Percentiles rank a stretch among this genome's conserved stretches.
phyloP scores from a whole-genome alignment of 257 asterid genomes.

The Gentiana dahurica region DNA sequence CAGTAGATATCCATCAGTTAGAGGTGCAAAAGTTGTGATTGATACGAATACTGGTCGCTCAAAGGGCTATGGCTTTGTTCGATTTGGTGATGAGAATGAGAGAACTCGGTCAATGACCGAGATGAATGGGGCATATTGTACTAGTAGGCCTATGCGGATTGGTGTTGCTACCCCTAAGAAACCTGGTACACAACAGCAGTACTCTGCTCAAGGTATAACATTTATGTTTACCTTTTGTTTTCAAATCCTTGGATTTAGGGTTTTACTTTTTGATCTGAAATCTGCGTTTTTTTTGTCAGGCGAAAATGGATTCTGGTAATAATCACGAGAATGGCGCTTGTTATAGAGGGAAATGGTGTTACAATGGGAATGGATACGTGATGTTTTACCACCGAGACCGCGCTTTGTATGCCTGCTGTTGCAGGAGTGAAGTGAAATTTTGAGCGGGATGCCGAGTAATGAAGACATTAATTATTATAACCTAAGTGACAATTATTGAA shows the following conservation, averaged over 20 bases:
- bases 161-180: slow-evolving; percentile 95
- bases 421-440: slow-evolving; percentile 41
- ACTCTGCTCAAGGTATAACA: slow-evolving; percentile 73
- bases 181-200: slow-evolving; percentile 58
- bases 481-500: too few relatives aligned
- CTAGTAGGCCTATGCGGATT: slow-evolving; percentile 89
- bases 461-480: slow-evolving; percentile 4
- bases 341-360: slow-evolving; percentile 55
- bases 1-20: slow-evolving; percentile 69
- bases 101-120: slow-evolving; percentile 79
- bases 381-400: slow-evolving; percentile 24
- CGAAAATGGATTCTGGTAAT: slow-evolving; percentile 44
- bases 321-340: slow-evolving; percentile 52
- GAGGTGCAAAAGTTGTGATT: slow-evolving; percentile 87
- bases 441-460: slow-evolving; percentile 13
- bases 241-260: not conserved
- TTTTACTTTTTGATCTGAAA: too few relatives aligned
- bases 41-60: slow-evolving; percentile 86
- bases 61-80: slow-evolving; percentile 94
- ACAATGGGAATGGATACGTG: slow-evolving; percentile 59
- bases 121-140: slow-evolving; percentile 88
- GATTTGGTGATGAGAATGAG: slow-evolving; percentile 91
- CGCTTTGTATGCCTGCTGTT: slow-evolving; percentile 27
- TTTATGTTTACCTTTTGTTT: slow-evolving; percentile 5
- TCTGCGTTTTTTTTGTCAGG: slow-evolving; percentile 24